Percentiles rank a stretch among this genome's conserved stretches.
Evolutionary conservation across 23 red algal genomes (phyloP).

Genomic region (Agarophyton chilense): DNA sequence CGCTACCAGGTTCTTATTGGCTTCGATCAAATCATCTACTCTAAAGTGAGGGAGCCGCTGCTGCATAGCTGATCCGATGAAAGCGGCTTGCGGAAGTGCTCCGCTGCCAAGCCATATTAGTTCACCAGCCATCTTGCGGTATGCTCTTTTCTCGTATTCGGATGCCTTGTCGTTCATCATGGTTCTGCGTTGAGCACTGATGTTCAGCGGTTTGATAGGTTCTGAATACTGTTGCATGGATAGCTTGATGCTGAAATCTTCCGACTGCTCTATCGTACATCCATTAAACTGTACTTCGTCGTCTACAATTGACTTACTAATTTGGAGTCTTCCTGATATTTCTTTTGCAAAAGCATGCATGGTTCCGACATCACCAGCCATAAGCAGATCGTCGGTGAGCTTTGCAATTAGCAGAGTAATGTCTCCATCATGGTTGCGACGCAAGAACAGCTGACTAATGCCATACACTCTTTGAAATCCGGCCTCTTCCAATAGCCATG

Average conservation of each 20-base stretch:
- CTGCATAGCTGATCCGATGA: conserved; percentile 21
- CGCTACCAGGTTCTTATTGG: not conserved
- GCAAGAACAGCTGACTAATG: not conserved
- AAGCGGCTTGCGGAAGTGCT: not conserved
- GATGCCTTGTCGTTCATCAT: not conserved
- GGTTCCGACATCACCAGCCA: not conserved
- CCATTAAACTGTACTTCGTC: conserved; percentile 39
- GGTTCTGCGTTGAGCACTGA: not conserved
- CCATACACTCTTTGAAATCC: conserved; percentile 22
- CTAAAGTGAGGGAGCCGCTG: not conserved
- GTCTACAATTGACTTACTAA: conserved; percentile 43
- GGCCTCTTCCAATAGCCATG: conserved; percentile 20
- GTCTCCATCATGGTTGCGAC: not conserved
- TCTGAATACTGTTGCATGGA: conserved; percentile 29
- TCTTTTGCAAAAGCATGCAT: conserved; percentile 9
- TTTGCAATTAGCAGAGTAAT: conserved; percentile 14
- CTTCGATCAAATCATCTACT: not conserved
- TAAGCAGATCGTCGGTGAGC: conserved; percentile 47
- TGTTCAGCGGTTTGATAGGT: conserved; percentile 16
- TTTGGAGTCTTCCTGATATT: conserved; percentile 1
- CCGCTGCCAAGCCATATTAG: conserved; percentile 20
- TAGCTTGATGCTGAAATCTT: not conserved
- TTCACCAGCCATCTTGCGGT: conserved; percentile 31
- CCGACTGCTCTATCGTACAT: not conserved
- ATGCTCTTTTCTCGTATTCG: not conserved